These are phyloP conservation scores for Plasmodium knowlesi DNA, from an alignment of 169 alveolate species.

Conservation along the genomic window DNA sequence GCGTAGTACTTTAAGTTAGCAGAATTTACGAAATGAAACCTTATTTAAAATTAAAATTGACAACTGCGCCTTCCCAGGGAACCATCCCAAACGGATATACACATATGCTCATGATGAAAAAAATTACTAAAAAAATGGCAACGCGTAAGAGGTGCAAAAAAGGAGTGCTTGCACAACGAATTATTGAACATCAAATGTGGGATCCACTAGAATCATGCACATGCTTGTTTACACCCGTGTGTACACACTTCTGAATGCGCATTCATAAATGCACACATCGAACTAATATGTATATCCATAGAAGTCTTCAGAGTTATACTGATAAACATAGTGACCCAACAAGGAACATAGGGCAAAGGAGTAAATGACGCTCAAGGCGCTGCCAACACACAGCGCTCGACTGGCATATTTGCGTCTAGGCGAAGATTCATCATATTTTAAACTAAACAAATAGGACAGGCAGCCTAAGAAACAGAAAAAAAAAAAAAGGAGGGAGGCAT, in stretches of 20 bases:
- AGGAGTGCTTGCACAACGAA: background rate
- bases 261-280: background rate
- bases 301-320: conserved; percentile 21
- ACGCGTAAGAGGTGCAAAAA: background rate
- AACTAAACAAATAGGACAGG: conserved; percentile 49
- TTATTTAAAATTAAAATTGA: background rate
- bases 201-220: background rate
- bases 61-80: background rate
- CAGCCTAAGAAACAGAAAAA: conserved; percentile 39
- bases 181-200: background rate
- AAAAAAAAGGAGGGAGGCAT: background rate
- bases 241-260: background rate
- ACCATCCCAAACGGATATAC: background rate
- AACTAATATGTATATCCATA: conserved; percentile 50
- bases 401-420: conserved; percentile 45
- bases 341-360: conserved; percentile 56
- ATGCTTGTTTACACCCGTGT: background rate
- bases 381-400: conserved; percentile 65
- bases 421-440: conserved; percentile 62
- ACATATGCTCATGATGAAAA: background rate
- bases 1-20: background rate
- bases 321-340: conserved; percentile 44
- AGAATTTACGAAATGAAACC: background rate
- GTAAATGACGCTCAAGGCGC: conserved; percentile 66
- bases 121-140: background rate